phyloP scores from a whole-genome alignment of 176 grass and related monocot genomes.

The Melocanna baccifera region DNA sequence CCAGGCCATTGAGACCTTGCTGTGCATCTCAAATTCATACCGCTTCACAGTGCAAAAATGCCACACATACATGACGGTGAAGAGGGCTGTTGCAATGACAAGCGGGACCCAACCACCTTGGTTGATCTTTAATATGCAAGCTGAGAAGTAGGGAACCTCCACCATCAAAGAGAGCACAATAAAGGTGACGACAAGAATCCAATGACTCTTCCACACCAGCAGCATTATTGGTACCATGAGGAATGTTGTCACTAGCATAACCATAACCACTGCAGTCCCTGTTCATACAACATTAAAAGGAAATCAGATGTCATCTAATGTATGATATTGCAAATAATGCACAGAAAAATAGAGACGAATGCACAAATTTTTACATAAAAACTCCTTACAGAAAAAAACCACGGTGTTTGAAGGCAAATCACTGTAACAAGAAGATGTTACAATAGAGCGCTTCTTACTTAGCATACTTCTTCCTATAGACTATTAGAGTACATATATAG shows the following conservation, averaged over 20 bases:
- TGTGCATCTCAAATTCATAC: constrained; percentile 96
- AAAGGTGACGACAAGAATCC: constrained; percentile 66
- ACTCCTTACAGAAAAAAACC: too few species aligned
- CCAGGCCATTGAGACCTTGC: constrained; percentile 99
- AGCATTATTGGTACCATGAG: constrained; percentile 98
- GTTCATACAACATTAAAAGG: constrained; percentile 20
- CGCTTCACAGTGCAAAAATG: constrained; percentile 88
- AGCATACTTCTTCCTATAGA: too few species aligned
- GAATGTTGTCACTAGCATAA: constrained; percentile 97
- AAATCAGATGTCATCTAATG: not conserved
- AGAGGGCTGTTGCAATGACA: constrained; percentile 64
- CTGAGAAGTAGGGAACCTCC: constrained; percentile 85
- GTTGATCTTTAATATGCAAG: constrained; percentile 87
- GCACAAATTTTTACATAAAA: too few species aligned
- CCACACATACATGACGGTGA: constrained; percentile 95
- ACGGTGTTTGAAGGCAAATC: too few species aligned
- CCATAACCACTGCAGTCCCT: constrained; percentile 95
- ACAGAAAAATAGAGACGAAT: too few species aligned
- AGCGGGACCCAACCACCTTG: constrained; percentile 96
- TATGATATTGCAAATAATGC: too few species aligned
- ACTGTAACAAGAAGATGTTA: too few species aligned
- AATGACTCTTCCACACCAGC: constrained; percentile 93
- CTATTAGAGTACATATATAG: too few species aligned
- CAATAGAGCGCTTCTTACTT: too few species aligned
- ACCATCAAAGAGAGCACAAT: constrained; percentile 75